phyloP scores from a whole-genome alignment of 768 basidiomycete genomes.

The Boletus insuetus region DNA sequence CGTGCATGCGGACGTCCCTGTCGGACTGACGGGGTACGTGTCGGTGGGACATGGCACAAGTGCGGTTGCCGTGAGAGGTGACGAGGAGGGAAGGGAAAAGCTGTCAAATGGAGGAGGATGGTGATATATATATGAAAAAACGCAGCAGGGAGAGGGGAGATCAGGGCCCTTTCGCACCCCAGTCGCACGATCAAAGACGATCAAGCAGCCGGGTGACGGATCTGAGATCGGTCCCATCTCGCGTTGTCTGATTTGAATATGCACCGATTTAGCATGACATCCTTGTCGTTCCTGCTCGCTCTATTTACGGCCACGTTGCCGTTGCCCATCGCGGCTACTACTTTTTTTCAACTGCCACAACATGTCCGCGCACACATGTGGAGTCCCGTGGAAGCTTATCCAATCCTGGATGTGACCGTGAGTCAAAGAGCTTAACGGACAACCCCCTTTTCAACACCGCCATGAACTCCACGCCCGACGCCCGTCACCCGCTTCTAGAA shows the following conservation, averaged over 20 bases:
- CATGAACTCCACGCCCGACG: slow-evolving; percentile 9
- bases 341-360: slow-evolving; percentile 35
- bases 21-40: slow-evolving; percentile 59
- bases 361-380: slow-evolving; percentile 32
- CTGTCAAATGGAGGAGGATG: slow-evolving; percentile 40
- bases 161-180: slow-evolving; percentile 42
- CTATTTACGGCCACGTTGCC: slow-evolving; percentile 45
- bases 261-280: slow-evolving; percentile 29
- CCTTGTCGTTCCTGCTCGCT: slow-evolving; percentile 42
- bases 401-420: slow-evolving; percentile 29
- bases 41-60: slow-evolving; percentile 61
- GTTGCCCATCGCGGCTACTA: slow-evolving; percentile 43
- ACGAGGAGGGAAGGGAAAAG: slow-evolving; percentile 48
- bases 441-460: slow-evolving; percentile 29
- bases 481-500: slow-evolving; percentile 6
- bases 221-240: slow-evolving; percentile 43
- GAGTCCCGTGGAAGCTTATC: slow-evolving; percentile 38
- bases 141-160: slow-evolving; percentile 39
- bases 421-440: slow-evolving; percentile 45
- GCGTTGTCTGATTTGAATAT: slow-evolving; percentile 41
- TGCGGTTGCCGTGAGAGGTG: slow-evolving; percentile 31
- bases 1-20: slow-evolving; percentile 63
- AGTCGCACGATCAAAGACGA: slow-evolving; percentile 65
- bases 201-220: slow-evolving; percentile 39
- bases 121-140: slow-evolving; percentile 58